Evolutionary conservation across 139 green algal genomes (phyloP).

Genomic region (Desmodesmus armatus): DNA sequence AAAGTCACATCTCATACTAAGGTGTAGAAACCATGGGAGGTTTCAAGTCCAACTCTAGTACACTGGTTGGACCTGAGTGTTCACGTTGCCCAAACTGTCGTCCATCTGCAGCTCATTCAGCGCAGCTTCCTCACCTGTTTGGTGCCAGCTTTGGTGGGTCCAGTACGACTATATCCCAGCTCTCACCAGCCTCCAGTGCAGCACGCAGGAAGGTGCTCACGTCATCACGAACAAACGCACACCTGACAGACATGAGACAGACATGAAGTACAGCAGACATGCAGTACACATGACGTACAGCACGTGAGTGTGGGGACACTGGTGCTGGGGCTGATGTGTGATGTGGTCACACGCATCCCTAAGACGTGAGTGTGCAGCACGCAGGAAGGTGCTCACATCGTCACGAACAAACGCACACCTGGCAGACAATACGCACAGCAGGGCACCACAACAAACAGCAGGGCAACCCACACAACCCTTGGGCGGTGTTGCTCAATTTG

Average conservation of each 20-base stretch:
- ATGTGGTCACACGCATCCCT: background rate
- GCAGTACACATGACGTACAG: background rate
- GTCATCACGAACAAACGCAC: slow-evolving; percentile 75
- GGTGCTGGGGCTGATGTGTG: background rate
- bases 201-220: slow-evolving; percentile 77
- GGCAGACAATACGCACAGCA: background rate
- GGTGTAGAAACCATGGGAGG: too few species aligned
- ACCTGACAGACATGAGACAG: slow-evolving; percentile 27
- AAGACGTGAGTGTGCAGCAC: too few species aligned
- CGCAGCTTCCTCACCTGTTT: slow-evolving; percentile 54
- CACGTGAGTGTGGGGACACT: background rate
- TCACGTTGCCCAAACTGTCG: too few species aligned
- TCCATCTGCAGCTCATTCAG: background rate
- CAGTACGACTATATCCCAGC: slow-evolving; percentile 92
- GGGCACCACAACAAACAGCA: background rate
- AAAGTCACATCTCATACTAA: too few species aligned
- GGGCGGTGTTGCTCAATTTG: background rate
- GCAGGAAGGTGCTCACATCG: slow-evolving; percentile 81
- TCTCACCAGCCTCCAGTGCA: slow-evolving; percentile 44
- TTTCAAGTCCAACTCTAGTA: too few species aligned
- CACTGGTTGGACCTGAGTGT: background rate
- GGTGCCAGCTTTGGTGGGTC: slow-evolving; percentile 97
- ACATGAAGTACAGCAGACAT: background rate
- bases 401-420: slow-evolving; percentile 68
- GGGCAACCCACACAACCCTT: too few species aligned